Conservation (phyloP, 1,284 basidiomycete genomes). For the Ceratobasidium sp. region DNA sequence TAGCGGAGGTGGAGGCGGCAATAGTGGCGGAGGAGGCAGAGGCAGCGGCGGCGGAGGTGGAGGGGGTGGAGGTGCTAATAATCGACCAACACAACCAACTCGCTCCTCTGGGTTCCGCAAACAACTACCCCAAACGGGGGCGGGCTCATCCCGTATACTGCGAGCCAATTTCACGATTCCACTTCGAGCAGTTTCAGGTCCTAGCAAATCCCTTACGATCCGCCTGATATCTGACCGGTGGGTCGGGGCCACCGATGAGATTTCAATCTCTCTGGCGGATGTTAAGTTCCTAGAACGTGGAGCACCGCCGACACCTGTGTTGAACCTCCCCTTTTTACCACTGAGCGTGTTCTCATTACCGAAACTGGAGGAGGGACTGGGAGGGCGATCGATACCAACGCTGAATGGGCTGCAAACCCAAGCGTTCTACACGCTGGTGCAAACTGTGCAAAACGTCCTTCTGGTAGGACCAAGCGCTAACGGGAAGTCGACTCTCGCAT, state of each 20-base stretch:
- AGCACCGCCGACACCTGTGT: slow-evolving; percentile 73
- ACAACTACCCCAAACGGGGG: not conserved
- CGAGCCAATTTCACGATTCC: slow-evolving; percentile 87
- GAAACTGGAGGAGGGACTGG: slow-evolving; percentile 61
- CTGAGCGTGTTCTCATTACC: slow-evolving; percentile 68
- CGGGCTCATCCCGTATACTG: slow-evolving; percentile 59
- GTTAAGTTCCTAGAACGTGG: slow-evolving; percentile 83
- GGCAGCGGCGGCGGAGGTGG: too few species aligned
- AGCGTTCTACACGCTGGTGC: slow-evolving; percentile 84
- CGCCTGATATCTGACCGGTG: slow-evolving; percentile 92
- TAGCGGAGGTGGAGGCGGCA: not conserved
- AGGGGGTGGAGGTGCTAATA: not conserved
- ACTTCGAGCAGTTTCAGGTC: slow-evolving; percentile 67
- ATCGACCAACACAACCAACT: not conserved
- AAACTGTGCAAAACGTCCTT: slow-evolving; percentile 80
- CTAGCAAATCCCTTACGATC: slow-evolving; percentile 73
- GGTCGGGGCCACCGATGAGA: slow-evolving; percentile 90
- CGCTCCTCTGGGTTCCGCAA: not conserved
- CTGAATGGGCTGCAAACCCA: slow-evolving; percentile 95
- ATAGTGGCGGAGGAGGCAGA: not conserved
- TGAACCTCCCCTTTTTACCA: slow-evolving; percentile 87
- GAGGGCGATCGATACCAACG: slow-evolving; percentile 64
- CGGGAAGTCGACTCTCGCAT: slow-evolving; percentile 85
- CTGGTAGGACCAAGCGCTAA: slow-evolving; percentile 84
- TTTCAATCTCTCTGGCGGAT: slow-evolving; percentile 73